These are phyloP conservation scores for Aspergillus sp. DNA, from an alignment of 2,329 filamentous ascomycete species.

Conservation along the genomic window DNA sequence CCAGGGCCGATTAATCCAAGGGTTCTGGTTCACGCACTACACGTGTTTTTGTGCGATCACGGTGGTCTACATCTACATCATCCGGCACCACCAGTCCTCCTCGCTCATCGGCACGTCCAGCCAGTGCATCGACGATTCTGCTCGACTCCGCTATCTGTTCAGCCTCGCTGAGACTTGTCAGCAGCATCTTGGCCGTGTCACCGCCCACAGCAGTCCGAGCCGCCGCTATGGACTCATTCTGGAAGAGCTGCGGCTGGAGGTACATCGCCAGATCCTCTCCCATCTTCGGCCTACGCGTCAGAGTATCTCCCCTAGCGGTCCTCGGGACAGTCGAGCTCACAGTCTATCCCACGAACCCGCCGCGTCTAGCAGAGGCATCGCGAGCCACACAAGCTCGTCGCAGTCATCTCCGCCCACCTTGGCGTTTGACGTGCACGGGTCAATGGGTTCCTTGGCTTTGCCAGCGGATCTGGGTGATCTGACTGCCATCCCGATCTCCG, in stretches of 20 bases:
- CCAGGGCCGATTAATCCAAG: neutral
- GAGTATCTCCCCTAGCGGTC: neutral
- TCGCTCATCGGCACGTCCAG: neutral
- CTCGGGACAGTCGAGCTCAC: neutral
- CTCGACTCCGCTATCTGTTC: neutral
- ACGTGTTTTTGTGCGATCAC: neutral
- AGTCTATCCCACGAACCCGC: neutral
- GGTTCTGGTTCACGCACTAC: neutral
- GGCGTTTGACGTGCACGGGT: neutral
- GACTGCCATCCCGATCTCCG: neutral
- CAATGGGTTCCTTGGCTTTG: neutral
- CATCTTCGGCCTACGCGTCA: neutral
- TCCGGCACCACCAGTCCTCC: neutral
- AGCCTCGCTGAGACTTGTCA: neutral
- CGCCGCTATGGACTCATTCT: neutral
- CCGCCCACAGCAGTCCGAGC: neutral
- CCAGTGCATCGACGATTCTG: neutral
- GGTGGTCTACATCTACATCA: neutral
- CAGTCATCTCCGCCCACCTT: neutral
- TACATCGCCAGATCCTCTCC: neutral
- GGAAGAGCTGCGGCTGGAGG: neutral
- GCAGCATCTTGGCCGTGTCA: neutral
- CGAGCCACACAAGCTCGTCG: neutral
- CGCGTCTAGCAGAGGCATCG: neutral
- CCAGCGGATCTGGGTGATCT: neutral